Evolutionary conservation across 148 eudicot species (phyloP).

Genomic region (Camellia lanceoleosa): DNA sequence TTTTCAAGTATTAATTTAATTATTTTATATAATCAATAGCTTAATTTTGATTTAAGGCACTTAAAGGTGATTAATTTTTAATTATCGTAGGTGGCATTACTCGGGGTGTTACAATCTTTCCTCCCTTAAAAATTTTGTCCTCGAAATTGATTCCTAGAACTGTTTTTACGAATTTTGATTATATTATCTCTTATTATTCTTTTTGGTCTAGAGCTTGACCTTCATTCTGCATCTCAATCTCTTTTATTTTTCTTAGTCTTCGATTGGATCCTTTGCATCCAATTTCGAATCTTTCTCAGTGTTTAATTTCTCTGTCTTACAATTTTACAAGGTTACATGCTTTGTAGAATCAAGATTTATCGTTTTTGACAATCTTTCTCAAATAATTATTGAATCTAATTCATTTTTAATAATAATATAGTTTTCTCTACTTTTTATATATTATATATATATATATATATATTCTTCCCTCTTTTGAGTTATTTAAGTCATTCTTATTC

Average conservation of each 20-base stretch:
- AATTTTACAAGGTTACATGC: background rate
- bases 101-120: too few relatives aligned
- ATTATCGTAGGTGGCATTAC: too few relatives aligned
- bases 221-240: background rate
- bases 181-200: background rate
- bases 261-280: background rate
- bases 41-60: too few relatives aligned
- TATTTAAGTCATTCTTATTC: too few relatives aligned
- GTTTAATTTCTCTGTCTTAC: background rate
- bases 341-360: too few relatives aligned
- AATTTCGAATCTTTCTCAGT: slow-evolving; percentile 3
- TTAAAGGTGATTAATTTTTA: too few relatives aligned
- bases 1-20: too few relatives aligned
- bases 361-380: background rate
- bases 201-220: background rate
- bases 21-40: too few relatives aligned
- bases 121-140: too few relatives aligned
- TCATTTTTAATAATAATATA: background rate
- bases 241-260: slow-evolving; percentile 4
- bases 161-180: background rate
- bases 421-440: background rate
- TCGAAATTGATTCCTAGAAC: background rate
- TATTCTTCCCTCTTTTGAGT: too few relatives aligned
- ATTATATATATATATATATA: too few relatives aligned
- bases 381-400: background rate